These are phyloP conservation scores for Sporothrix dimorphospora DNA, from an alignment of 2,329 filamentous ascomycete species.

Conservation along the genomic window DNA sequence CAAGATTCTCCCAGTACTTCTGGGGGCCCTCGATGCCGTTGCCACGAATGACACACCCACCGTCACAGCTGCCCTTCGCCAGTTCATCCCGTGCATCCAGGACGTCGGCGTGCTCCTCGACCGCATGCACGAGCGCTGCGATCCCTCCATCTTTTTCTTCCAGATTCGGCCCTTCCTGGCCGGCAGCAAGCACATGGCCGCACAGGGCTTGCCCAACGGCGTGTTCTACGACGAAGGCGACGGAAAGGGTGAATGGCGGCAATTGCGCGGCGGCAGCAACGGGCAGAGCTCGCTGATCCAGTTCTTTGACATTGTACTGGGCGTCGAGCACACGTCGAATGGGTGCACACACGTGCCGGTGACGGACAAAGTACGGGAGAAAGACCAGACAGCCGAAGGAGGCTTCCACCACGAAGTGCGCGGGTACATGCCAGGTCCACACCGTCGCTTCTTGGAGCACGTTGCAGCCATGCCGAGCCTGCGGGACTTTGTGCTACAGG, in stretches of 20 bases:
- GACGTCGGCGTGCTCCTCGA: slow-evolving; percentile 69
- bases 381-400: slow-evolving; percentile 53
- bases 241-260: slow-evolving; percentile 67
- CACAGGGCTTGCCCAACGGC: slow-evolving; percentile 73
- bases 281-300: slow-evolving; percentile 96
- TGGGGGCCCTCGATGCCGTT: slow-evolving; percentile 73
- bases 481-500: slow-evolving; percentile 44
- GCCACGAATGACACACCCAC: slow-evolving; percentile 62
- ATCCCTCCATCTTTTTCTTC: slow-evolving; percentile 87
- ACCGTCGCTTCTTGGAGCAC: slow-evolving; percentile 83
- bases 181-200: slow-evolving; percentile 89
- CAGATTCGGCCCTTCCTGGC: slow-evolving; percentile 85
- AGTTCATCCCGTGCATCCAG: slow-evolving; percentile 68
- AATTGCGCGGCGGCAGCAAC: slow-evolving; percentile 88
- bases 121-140: slow-evolving; percentile 87
- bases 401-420: slow-evolving; percentile 77
- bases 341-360: slow-evolving; percentile 39
- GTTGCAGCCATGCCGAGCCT: slow-evolving; percentile 72
- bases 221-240: slow-evolving; percentile 80
- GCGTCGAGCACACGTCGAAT: slow-evolving; percentile 70
- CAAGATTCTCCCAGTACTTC: slow-evolving; percentile 73
- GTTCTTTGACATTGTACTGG: slow-evolving; percentile 91
- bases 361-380: slow-evolving; percentile 71
- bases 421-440: slow-evolving; percentile 91
- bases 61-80: slow-evolving; percentile 55